Evolutionary conservation across 371 early-diverging fungal species (phyloP), one percentile per base, ranked within the genome.

Genomic region (Apophysomyces trapeziformis): DNA sequence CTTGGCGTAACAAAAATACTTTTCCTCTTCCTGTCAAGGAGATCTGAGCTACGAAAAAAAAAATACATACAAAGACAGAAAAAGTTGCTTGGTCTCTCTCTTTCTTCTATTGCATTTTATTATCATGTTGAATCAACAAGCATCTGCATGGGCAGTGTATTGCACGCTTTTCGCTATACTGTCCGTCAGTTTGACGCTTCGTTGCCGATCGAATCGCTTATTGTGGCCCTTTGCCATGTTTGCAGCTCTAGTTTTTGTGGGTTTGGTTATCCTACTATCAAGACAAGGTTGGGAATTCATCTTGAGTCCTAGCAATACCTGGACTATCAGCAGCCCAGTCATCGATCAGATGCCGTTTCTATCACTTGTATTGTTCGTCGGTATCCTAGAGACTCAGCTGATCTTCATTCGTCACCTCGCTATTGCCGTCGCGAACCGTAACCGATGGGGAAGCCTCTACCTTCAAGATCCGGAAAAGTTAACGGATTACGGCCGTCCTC

Each of bases 111-210:
- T 58, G 47, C 36, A 11, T 50, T 38, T 60, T 58, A 44, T 64
- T 38, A 64, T 1, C 14, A 74, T 74, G 76, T 45, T 76, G 13
- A 64, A 68, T 60, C 14, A 37, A 63, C 73, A 76, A 68, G 73
- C 72, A 54, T 64, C 41, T 26, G 65, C 73, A 18, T 79, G 80
- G 80, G 60, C 64, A 47, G 46, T 75, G 16, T 76, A 79, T 62
- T 63, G 67, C 50, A 61, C 65, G 13, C 12, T 77, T 8, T 73
- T 76, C 26, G 36, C 71, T 0, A 26, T 68, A 6, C 58, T 70
- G 18, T 56, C 68, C 1, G 32, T 68, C 14, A 44, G 61, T 14
- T 50, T 76, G 37, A 57, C 58, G 37, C 43, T 47, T 12, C 61
- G 76, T 36, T 68, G 71, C 16, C 64, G 70, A 26, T 54, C 66